Base-by-base conservation (phyloP, 345 rosid genomes). In the Microcos paniculata region DNA sequence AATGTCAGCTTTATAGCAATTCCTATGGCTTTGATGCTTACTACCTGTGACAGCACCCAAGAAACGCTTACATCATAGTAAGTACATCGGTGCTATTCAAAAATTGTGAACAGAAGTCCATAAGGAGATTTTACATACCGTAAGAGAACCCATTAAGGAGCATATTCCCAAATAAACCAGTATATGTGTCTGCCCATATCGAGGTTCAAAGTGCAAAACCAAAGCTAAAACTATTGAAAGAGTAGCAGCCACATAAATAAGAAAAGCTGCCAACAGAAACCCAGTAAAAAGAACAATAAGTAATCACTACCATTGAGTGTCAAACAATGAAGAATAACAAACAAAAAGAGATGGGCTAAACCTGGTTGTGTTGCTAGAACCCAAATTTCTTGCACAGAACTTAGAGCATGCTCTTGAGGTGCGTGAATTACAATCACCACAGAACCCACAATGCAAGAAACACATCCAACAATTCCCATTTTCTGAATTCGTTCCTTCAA, bases 1-100 rank as follows among this genome's bases (percentile, higher is more conserved):
- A 94, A 62, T 26, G 98, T 91, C 80, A 94, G 85, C 89, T 91
- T 94, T 70, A 92, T 87, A 0, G 98, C 98, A 71, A 92, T 94
- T 79, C 98, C 98, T 45, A 94, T 88, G 21, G 98, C 98, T 80
- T 94, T 94, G 79, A 94, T 89, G 90, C 98, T 94, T 76, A 91
- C 91, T 38, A 94, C 98, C 99, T 91, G 85, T 26, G 63, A 77
- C 28, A 46, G 75, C 7, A 52, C 12, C 55, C 70, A 40, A 38
- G 26, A 73, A 59, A 31, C 35, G 0, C 74, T 24, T 42, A 48
- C 18, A 45, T n/a, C 66, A 67, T 42, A 40, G 40, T 26, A 69
- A 38, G 40, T 35, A 38, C 49, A 21, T 38, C 21, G 53, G 8
- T 49, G 7, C 24, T 23, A 49, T 21, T 19, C 16, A 51, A 15